Conservation (phyloP, 805 yeast species). For the Yarrowia porcina region DNA sequence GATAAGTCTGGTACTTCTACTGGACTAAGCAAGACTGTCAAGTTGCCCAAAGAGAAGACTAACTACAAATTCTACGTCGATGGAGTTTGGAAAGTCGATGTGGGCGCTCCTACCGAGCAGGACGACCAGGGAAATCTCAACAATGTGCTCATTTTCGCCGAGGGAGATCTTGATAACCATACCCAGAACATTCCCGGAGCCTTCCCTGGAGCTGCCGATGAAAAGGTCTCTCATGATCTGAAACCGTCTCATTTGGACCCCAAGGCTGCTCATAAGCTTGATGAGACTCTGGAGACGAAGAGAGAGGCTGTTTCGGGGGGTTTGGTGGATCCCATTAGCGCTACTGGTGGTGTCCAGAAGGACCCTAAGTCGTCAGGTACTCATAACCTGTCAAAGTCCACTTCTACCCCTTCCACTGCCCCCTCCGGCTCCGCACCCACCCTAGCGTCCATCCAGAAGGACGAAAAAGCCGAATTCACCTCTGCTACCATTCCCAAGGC, state of each 20-base stretch:
- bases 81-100: slow-evolving; percentile 53
- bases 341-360: no score
- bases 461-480: neutral
- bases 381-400: no score
- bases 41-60: slow-evolving; percentile 31
- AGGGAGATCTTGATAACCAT: slow-evolving; percentile 5
- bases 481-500: neutral
- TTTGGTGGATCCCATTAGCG: neutral
- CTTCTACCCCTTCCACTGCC: neutral
- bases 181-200: slow-evolving; percentile 24
- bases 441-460: neutral
- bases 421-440: slow-evolving; percentile 2
- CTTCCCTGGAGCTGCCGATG: slow-evolving; percentile 3
- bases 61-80: slow-evolving; percentile 58
- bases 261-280: neutral
- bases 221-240: neutral
- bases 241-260: slow-evolving; percentile 7
- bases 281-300: neutral
- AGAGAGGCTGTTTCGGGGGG: slow-evolving; percentile 11
- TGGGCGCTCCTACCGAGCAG: slow-evolving; percentile 32
- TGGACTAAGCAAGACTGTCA: slow-evolving; percentile 36
- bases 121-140: slow-evolving; percentile 30
- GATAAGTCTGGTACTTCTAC: slow-evolving; percentile 47
- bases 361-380: no score
- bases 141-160: slow-evolving; percentile 5